Evolutionary conservation across 139 green algal genomes (phyloP), one percentile per base, ranked within the genome.

Genomic region (Chlamydomonas asymmetrica): DNA sequence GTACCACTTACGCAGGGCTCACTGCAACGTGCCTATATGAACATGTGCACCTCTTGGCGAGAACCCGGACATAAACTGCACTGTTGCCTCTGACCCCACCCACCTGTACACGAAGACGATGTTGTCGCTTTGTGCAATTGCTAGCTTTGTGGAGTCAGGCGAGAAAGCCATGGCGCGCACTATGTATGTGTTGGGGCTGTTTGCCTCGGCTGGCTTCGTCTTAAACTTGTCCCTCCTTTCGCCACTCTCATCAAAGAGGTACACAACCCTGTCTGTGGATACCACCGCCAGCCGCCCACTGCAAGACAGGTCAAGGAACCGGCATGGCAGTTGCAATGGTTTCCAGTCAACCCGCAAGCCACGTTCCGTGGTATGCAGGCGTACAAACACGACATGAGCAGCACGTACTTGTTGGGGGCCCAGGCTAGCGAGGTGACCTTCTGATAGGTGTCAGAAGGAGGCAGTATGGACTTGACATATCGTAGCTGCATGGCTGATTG

Each of bases 81-180:
- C n/a, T n/a, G n/a, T n/a, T n/a, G n/a, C n/a, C n/a, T n/a, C n/a
- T n/a, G n/a, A n/a, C n/a, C 10, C 8, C 23, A 5, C 32, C 43
- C 38, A 95, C 85, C 87, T 89, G 84, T 97, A 97, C 22, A 97
- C 79, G 71, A 96, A 97, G 23, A 96, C 90, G 34, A 94, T 94
- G 74, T 91, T 92, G 82, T 97, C 92, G 73, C 89, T 95, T 76
- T 97, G 92, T 23, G 89, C 92, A 31, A 97, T 78, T 4, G 91
- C 91, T 35, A 97, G 88, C 86, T 91, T 91, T 5, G 88, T 91
- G 43, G 76, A 90, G 73, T 97, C 92, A 4, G 92, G 88, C 2
- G 87, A 92, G 74, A 94, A 97, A 4, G 91, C 90, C 88, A 97
- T 89, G 48, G 85, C 84, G 18, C 87, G 82, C 23, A 97, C 84